Evolutionary conservation across 2,329 filamentous ascomycete genomes (phyloP).

Genomic region (Myriosclerotinia curreyana): DNA sequence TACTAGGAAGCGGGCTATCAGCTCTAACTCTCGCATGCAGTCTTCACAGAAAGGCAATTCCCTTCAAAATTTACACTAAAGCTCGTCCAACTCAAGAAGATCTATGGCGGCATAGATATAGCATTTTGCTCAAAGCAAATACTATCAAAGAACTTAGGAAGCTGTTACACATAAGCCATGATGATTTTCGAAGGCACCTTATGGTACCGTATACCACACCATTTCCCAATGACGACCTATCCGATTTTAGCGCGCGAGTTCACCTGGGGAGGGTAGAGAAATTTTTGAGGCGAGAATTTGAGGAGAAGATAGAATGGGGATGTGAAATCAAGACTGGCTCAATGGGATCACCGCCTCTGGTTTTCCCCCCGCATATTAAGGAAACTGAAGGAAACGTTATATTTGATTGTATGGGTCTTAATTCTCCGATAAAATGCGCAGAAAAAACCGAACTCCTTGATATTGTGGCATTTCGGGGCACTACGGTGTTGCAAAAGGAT

Average conservation of each 20-base stretch:
- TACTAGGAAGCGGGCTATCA: constrained; percentile 11
- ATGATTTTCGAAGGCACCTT: background rate
- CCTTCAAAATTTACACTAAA: constrained; percentile 7
- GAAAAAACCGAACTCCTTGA: accelerated
- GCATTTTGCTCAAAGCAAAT: background rate
- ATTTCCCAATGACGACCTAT: background rate
- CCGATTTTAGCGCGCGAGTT: background rate
- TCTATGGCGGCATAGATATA: background rate
- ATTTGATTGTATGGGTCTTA: constrained; percentile 7
- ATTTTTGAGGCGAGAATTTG: background rate
- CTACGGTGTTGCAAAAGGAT: background rate
- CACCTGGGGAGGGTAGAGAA: background rate
- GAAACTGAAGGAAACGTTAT: background rate
- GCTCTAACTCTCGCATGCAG: background rate
- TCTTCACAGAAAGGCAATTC: background rate
- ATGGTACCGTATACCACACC: background rate
- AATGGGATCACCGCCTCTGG: background rate
- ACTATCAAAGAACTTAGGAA: background rate
- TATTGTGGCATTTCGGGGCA: background rate
- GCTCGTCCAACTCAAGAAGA: background rate
- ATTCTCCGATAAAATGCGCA: constrained; percentile 4
- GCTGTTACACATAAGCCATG: background rate
- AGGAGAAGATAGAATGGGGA: background rate
- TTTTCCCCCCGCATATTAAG: constrained; percentile 3
- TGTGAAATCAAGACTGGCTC: constrained; percentile 3